phyloP scores from a whole-genome alignment of 805 yeast species.

The Saturnispora zaruensis region DNA sequence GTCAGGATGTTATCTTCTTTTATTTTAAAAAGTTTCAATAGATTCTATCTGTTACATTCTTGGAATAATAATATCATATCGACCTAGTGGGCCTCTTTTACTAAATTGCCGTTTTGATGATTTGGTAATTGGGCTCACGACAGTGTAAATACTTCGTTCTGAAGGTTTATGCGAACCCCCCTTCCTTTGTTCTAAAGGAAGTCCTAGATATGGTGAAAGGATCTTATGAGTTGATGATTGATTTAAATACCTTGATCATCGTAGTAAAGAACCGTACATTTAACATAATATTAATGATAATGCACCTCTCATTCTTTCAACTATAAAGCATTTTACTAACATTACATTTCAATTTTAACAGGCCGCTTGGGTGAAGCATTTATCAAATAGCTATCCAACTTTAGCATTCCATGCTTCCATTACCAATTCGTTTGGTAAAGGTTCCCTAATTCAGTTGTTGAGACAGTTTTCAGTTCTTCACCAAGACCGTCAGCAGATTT shows the following conservation, averaged over 20 bases:
- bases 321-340: conserved; percentile 26
- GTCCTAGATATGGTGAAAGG: conserved; percentile 33
- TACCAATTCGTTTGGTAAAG: conserved; percentile 96
- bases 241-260: conserved; percentile 32
- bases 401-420: conserved; percentile 97
- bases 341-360: conserved; percentile 23
- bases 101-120: conserved; percentile 3
- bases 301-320: neutral
- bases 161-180: conserved; percentile 28
- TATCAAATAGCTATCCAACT: conserved; percentile 88
- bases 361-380: conserved; percentile 99
- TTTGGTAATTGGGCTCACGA: conserved; percentile 29
- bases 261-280: conserved; percentile 87
- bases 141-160: conserved; percentile 40
- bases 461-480: conserved; percentile 90
- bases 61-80: conserved; percentile 65
- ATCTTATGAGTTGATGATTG: conserved; percentile 72
- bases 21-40: conserved; percentile 24
- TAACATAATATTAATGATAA: no score
- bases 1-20: conserved; percentile 59
- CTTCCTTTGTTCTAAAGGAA: conserved; percentile 31
- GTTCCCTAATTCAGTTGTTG: conserved; percentile 84
- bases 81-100: neutral
- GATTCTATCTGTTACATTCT: conserved; percentile 90
- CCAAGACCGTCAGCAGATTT: conserved; percentile 88